These are phyloP conservation scores for Cladosporium sp. DNA, from an alignment of 2,329 filamentous ascomycete genomes.

Conservation along the genomic window DNA sequence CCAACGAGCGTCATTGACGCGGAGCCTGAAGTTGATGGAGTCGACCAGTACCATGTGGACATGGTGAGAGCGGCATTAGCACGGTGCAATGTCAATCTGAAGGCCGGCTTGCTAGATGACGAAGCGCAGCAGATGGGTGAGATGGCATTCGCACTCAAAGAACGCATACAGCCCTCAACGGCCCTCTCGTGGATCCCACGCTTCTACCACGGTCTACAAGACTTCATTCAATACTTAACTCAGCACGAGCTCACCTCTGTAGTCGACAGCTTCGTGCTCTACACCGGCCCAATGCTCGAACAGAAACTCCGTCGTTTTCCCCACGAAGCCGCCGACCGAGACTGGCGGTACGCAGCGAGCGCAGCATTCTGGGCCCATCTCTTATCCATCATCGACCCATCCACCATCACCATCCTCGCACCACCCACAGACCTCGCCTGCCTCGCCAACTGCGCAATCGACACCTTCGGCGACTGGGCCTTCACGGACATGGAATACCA, in stretches of 20 bases:
- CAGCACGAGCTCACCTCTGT: conserved; percentile 13
- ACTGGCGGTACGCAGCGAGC: conserved; percentile 22
- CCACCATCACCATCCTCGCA: conserved; percentile 41
- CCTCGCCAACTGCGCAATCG: conserved; percentile 52
- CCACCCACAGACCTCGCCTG: conserved; percentile 57
- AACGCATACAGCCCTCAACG: neutral
- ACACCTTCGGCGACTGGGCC: conserved; percentile 36
- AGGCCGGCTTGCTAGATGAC: neutral
- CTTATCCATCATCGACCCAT: conserved; percentile 47
- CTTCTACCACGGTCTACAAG: conserved; percentile 20
- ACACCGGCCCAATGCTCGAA: conserved; percentile 24
- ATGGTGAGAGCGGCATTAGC: neutral
- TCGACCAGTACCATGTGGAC: neutral
- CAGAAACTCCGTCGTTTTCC: conserved; percentile 24
- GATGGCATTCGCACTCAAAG: conserved; percentile 5
- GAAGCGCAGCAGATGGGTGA: conserved; percentile 7
- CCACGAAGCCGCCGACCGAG: conserved; percentile 30
- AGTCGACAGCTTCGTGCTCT: conserved; percentile 44
- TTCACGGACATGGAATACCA: conserved; percentile 31
- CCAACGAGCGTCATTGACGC: too few relatives aligned
- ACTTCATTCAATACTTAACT: conserved; percentile 21
- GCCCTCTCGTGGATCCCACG: conserved; percentile 13
- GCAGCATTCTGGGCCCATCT: conserved; percentile 47
- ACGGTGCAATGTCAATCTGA: neutral
- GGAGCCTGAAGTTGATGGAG: neutral